A percentile compares a stretch with the other conserved stretches of the same genome.
Conservation (phyloP, 805 yeast genomes). For the Cyberlindnera mrakii region DNA sequence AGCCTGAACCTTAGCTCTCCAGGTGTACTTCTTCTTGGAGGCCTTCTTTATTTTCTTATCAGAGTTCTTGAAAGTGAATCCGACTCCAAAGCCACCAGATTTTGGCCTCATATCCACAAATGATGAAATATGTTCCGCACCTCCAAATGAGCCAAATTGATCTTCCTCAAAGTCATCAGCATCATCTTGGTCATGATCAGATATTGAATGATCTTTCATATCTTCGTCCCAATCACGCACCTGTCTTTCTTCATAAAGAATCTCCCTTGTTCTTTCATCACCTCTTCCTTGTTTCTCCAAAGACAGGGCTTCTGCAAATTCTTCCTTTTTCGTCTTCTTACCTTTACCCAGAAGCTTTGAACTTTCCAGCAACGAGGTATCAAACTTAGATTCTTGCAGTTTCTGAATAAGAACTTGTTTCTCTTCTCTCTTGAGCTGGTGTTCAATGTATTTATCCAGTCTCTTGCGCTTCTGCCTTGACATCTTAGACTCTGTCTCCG, state of each 20-base stretch:
- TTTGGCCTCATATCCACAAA: conserved; percentile 73
- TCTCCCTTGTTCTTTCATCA: conserved; percentile 51
- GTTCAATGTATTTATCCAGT: conserved; percentile 87
- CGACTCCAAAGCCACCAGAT: conserved; percentile 56
- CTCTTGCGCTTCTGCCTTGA: conserved; percentile 70
- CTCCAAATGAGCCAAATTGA: conserved; percentile 20
- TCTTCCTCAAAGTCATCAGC: conserved; percentile 15
- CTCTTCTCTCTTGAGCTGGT: conserved; percentile 84
- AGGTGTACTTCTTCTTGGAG: conserved; percentile 56
- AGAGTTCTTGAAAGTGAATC: conserved; percentile 61
- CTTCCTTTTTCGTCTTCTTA: conserved; percentile 58
- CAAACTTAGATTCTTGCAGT: conserved; percentile 55
- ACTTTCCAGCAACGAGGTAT: conserved; percentile 62
- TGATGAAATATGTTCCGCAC: conserved; percentile 19
- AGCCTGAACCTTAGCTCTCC: conserved; percentile 55
- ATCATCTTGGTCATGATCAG: conserved; percentile 17
- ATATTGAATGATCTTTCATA: conserved; percentile 23
- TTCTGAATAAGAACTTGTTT: conserved; percentile 71
- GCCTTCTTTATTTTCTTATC: conserved; percentile 42
- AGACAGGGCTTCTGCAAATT: conserved; percentile 66
- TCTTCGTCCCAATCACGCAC: conserved; percentile 55
- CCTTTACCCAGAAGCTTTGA: conserved; percentile 78
- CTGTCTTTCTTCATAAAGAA: conserved; percentile 65
- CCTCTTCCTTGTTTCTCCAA: conserved; percentile 69
- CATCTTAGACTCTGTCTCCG: conserved; percentile 60